Conservation (phyloP, 2,329 filamentous ascomycete species). For the Verticillium albo-atrum region DNA sequence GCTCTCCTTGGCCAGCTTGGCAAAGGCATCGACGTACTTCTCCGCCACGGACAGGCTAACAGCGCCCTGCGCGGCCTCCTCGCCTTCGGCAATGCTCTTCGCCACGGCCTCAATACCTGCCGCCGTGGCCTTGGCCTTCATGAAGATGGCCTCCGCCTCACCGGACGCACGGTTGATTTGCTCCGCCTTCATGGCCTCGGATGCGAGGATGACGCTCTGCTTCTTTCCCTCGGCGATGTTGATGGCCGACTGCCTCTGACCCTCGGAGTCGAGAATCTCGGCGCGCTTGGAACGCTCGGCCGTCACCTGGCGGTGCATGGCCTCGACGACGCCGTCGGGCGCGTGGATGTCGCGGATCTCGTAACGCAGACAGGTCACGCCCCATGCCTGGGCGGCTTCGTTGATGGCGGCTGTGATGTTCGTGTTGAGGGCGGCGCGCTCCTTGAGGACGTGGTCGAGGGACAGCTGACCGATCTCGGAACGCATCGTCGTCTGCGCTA, state of each 20-base stretch:
- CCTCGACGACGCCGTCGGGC: constrained; percentile 85
- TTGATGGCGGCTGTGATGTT: constrained; percentile 99
- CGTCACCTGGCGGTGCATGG: constrained; percentile 97
- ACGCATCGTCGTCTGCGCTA: constrained; percentile 98
- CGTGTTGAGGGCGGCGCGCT: constrained; percentile 90
- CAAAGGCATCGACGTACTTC: constrained; percentile 96
- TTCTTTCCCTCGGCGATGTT: constrained; percentile 98
- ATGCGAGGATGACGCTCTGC: constrained; percentile 93
- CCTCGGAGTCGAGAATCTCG: constrained; percentile 95
- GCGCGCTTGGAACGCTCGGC: constrained; percentile 96
- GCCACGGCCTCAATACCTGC: constrained; percentile 84
- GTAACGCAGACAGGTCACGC: constrained; percentile 91
- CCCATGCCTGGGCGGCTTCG: constrained; percentile 95
- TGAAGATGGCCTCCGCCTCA: constrained; percentile 87
- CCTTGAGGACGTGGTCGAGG: constrained; percentile 95
- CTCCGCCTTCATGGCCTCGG: constrained; percentile 84
- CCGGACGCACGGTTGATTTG: constrained; percentile 89
- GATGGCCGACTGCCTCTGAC: constrained; percentile 94
- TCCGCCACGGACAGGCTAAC: constrained; percentile 87
- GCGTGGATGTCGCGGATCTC: constrained; percentile 99
- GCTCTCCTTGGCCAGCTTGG: constrained; percentile 87
- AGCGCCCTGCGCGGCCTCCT: constrained; percentile 73
- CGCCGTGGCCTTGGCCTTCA: constrained; percentile 84
- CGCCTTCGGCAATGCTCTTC: constrained; percentile 66
- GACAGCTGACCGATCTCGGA: constrained; percentile 96